Conservation (phyloP, 192 early-diverging fungal genomes). For the Backusella liffmaniae region DNA sequence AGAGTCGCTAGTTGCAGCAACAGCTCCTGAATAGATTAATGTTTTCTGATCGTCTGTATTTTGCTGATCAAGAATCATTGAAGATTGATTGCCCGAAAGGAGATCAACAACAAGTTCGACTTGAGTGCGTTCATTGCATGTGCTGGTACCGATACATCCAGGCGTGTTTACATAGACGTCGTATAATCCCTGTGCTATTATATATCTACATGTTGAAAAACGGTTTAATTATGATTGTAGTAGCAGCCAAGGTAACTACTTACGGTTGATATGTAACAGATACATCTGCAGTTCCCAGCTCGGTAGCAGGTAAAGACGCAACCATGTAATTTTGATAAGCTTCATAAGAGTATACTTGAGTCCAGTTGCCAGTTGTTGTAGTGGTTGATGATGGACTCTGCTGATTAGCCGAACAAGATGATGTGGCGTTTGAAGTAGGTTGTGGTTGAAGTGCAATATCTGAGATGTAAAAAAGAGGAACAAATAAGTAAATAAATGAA, state of each 20-base stretch:
- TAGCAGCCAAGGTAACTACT: background rate
- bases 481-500: background rate
- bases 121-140: conserved; percentile 30
- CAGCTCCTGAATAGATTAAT: conserved; percentile 25
- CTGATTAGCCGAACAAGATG: background rate
- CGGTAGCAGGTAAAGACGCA: conserved; percentile 17
- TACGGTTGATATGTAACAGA: conserved; percentile 26
- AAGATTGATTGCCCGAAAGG: background rate
- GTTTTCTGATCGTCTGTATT: conserved; percentile 9
- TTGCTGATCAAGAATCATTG: conserved; percentile 12
- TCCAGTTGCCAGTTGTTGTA: conserved; percentile 23
- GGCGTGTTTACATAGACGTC: conserved; percentile 31
- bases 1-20: conserved; percentile 18
- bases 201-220: background rate
- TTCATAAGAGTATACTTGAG: conserved; percentile 11
- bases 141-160: conserved; percentile 26
- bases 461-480: background rate
- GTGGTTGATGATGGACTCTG: background rate
- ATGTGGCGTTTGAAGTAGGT: background rate
- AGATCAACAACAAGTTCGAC: conserved; percentile 4
- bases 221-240: background rate
- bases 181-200: conserved; percentile 30
- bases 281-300: conserved; percentile 14
- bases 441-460: conserved; percentile 15
- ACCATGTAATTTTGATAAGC: conserved; percentile 22